Evolutionary conservation across 345 rosid genomes (phyloP).

Genomic region (Sonneratia alba): DNA sequence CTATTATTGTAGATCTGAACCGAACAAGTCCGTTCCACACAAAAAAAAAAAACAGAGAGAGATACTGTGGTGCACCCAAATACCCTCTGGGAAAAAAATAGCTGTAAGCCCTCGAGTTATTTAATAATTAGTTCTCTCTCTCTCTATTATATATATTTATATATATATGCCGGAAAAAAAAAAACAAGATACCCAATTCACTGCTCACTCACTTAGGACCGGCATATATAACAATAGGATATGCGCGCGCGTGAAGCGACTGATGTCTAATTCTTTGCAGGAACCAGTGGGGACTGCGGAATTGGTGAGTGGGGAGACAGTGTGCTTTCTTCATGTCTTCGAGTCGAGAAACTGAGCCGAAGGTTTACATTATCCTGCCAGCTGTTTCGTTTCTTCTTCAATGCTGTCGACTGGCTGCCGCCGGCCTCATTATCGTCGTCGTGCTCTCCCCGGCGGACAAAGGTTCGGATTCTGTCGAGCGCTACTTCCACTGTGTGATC

Average conservation of each 20-base stretch:
- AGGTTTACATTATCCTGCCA: slow-evolving; percentile 28
- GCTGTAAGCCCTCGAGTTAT: no score
- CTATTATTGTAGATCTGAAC: no score
- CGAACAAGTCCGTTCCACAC: neutral
- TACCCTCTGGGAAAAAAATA: no score
- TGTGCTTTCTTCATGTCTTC: slow-evolving; percentile 37
- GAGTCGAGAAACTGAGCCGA: slow-evolving; percentile 35
- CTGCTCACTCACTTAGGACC: no score
- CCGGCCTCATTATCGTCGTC: neutral
- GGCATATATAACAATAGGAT: no score
- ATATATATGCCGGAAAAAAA: no score
- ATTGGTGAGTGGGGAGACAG: slow-evolving; percentile 58
- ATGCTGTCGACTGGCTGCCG: slow-evolving; percentile 13
- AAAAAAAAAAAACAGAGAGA: neutral
- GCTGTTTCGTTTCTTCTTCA: slow-evolving; percentile 10
- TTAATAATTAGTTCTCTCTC: no score
- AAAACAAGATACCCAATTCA: no score
- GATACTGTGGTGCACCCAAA: no score
- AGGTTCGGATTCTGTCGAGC: slow-evolving; percentile 39
- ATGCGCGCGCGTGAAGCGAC: no score
- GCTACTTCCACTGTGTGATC: slow-evolving; percentile 52
- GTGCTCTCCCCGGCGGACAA: slow-evolving; percentile 14
- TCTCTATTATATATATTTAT: no score
- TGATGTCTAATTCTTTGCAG: slow-evolving; percentile 19
- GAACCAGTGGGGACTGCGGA: slow-evolving; percentile 53